These are phyloP conservation scores for Whalleya microplaca DNA, from an alignment of 2,329 filamentous ascomycete genomes.

Conservation along the genomic window DNA sequence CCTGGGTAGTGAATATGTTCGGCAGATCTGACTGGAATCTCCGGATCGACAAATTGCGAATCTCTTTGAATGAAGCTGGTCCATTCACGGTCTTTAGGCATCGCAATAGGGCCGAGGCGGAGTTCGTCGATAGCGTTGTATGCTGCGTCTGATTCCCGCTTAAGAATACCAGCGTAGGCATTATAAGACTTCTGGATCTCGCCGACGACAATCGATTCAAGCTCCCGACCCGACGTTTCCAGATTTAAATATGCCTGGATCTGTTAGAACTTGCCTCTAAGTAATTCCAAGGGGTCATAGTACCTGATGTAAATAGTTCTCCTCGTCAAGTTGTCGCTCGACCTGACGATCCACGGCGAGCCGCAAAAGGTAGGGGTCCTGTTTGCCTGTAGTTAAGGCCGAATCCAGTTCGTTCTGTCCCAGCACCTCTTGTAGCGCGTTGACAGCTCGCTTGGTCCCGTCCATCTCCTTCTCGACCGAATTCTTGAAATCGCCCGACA, in stretches of 20 bases:
- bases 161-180: conserved; percentile 87
- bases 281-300: conserved; percentile 36
- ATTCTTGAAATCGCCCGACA: conserved; percentile 96
- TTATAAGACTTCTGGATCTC: conserved; percentile 99
- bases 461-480: conserved; percentile 96
- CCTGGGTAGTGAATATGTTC: conserved; percentile 91
- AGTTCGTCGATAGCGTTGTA: conserved; percentile 80
- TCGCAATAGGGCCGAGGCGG: conserved; percentile 81
- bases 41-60: conserved; percentile 85
- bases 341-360: conserved; percentile 87
- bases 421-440: conserved; percentile 78
- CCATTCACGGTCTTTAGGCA: conserved; percentile 96
- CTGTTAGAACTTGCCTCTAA: conserved; percentile 23
- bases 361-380: conserved; percentile 88
- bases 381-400: conserved; percentile 76
- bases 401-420: conserved; percentile 80
- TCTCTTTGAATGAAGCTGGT: conserved; percentile 77
- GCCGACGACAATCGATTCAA: conserved; percentile 94
- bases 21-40: conserved; percentile 73
- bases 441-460: conserved; percentile 75
- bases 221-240: conserved; percentile 89
- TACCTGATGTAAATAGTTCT: conserved; percentile 94
- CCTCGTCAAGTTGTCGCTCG: conserved; percentile 91
- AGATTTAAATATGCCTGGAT: conserved; percentile 87
- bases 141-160: conserved; percentile 84